A percentile compares a stretch with the other conserved stretches of the same genome.
Conservation (phyloP, 305 asterid genomes). For the Rubia balearica region DNA sequence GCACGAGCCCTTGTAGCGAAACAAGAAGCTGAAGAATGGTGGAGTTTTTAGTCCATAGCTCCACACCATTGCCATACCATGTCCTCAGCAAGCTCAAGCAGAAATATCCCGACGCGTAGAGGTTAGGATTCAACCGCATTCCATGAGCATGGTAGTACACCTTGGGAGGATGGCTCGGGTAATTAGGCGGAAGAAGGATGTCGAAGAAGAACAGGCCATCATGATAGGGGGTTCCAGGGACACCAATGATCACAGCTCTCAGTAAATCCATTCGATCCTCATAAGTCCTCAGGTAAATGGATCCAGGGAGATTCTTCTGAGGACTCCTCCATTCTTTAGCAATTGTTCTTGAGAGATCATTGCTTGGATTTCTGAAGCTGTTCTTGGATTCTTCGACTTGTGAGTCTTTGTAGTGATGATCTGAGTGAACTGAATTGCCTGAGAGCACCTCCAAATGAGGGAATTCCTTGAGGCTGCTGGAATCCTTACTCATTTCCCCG, state of each 20-base stretch:
- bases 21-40: constrained; percentile 26
- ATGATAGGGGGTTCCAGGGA: constrained; percentile 27
- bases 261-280: constrained; percentile 23
- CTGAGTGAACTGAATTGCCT: constrained; percentile 28
- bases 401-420: constrained; percentile 26
- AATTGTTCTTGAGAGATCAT: constrained; percentile 9
- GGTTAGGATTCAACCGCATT: constrained; percentile 23
- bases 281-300: constrained; percentile 21
- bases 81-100: constrained; percentile 26
- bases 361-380: constrained; percentile 13
- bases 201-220: constrained; percentile 29
- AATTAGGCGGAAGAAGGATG: constrained; percentile 22
- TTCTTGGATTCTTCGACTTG: neutral
- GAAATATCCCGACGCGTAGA: constrained; percentile 17
- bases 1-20: constrained; percentile 29
- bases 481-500: constrained; percentile 12
- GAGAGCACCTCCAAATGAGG: constrained; percentile 32
- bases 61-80: constrained; percentile 16
- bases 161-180: constrained; percentile 23
- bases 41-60: constrained; percentile 18
- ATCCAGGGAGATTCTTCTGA: constrained; percentile 20
- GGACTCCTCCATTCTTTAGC: constrained; percentile 28
- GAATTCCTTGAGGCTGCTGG: constrained; percentile 17
- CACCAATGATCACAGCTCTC: constrained; percentile 26
- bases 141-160: constrained; percentile 24